Conservation (phyloP, 2,329 filamentous ascomycete species). For the Fusarium praegraminearum region DNA sequence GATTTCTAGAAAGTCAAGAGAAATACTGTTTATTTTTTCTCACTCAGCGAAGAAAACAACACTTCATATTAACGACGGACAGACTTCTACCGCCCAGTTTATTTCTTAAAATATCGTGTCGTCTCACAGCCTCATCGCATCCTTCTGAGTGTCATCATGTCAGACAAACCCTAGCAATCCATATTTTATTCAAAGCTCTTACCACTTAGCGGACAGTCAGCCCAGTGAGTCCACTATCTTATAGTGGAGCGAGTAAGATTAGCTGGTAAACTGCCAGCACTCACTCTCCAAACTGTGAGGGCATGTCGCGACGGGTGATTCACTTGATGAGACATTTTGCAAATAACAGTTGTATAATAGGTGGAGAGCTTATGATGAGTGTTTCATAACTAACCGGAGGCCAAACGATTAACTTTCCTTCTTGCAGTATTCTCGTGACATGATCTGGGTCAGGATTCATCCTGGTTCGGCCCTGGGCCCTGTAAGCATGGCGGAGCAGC, state of each 20-base stretch:
- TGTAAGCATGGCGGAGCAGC: neutral
- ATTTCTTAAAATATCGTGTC: neutral
- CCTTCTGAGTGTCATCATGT: neutral
- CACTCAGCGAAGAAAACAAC: neutral
- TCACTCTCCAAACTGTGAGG: neutral
- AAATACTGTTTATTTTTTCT: neutral
- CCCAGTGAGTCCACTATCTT: neutral
- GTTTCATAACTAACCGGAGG: neutral
- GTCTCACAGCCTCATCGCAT: neutral
- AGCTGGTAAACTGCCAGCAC: neutral
- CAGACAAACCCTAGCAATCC: neutral
- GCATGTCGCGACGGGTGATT: neutral
- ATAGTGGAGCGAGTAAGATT: neutral
- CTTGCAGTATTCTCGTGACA: neutral
- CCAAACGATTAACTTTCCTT: neutral
- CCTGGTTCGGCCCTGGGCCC: neutral
- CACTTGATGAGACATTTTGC: neutral
- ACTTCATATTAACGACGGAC: neutral
- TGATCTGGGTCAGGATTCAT: neutral
- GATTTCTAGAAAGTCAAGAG: neutral
- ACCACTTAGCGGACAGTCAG: neutral
- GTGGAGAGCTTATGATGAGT: neutral
- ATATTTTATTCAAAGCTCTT: neutral
- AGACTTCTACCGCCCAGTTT: neutral
- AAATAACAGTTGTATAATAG: fast-evolving